Evolutionary conservation across 805 yeast species (phyloP).

Genomic region (Starmerella bacillaris): DNA sequence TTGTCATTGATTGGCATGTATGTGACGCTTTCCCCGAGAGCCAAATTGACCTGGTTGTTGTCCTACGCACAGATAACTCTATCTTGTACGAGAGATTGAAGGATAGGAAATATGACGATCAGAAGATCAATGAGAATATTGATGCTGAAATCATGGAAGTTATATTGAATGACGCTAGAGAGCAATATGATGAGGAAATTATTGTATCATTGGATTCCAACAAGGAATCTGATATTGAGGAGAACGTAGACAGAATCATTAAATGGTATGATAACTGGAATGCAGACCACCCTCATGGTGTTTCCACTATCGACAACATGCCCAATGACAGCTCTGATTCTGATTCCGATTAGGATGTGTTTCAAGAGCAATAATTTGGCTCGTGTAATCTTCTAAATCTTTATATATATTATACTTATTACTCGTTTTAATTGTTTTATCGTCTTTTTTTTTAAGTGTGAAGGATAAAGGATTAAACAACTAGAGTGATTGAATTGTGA

Average conservation of each 20-base stretch:
- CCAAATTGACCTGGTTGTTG: constrained; percentile 80
- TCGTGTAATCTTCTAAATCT: neutral
- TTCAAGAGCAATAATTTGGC: neutral
- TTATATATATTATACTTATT: neutral
- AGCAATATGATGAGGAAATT: constrained; percentile 57
- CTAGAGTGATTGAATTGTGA: too few relatives aligned
- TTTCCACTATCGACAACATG: constrained; percentile 9
- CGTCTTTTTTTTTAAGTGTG: neutral
- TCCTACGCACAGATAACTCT: constrained; percentile 59
- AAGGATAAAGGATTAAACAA: too few relatives aligned
- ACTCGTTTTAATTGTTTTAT: neutral
- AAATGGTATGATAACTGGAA: constrained; percentile 69
- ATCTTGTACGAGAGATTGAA: constrained; percentile 56
- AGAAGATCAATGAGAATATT: constrained; percentile 73
- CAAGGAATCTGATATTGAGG: constrained; percentile 55
- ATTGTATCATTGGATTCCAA: constrained; percentile 69
- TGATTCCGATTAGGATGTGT: constrained; percentile 1
- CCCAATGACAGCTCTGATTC: constrained; percentile 10
- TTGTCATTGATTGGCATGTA: constrained; percentile 92
- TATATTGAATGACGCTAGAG: constrained; percentile 68
- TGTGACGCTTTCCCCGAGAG: constrained; percentile 90
- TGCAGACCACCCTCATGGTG: constrained; percentile 23
- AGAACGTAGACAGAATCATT: constrained; percentile 57
- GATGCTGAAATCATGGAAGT: constrained; percentile 97
- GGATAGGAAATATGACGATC: constrained; percentile 59